Base-by-base conservation (phyloP, 495 filamentous ascomycete genomes). In the Symbiotaphrina buchneri region DNA sequence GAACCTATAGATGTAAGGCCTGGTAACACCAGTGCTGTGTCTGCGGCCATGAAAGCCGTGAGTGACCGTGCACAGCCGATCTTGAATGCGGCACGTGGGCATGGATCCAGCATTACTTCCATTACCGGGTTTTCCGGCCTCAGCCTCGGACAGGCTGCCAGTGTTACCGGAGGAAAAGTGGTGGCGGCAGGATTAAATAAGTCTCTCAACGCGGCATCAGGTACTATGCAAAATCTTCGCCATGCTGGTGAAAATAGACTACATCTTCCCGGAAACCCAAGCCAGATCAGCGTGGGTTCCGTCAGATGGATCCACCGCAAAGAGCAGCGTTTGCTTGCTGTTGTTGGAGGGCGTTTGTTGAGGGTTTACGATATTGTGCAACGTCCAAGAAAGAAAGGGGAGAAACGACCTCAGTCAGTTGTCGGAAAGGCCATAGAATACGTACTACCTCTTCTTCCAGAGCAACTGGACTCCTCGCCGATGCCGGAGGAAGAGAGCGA, bases 181-280 rank as follows among this genome's bases (percentile, higher is more conserved):
- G 68, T 93, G 27, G 80, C 78, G 27, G 74, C 74, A 10, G 74
- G 81, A 10, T 67, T 91, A 21, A 79, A 74, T 40, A 74, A 80
- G 49, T 87, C 81, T 14, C 62, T 87, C 39, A 76, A 77, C 23
- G 81, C 74, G 33, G 77, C 79, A 3, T 74, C 73, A 18, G 77
- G 66, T 19, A 79, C 73, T 7, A 72, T 84, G 34, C 73, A 65
- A 38, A 76, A 76, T 23, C 57, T 93, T 23, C 72, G 81, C 22
- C 79, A 87, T 45, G 69, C 70, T 1, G 78, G 78, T 6, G 81
- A 87, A 43, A 87, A 85, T 43, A 71, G 78, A 26, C 59, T 95
- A 6, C 67, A 79, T 35, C 54, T 93, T 16, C 67, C 77, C 14
- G 58, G 56, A 11, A 58, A 69, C 29, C 39, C 44, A 13, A 44